Base-by-base conservation (phyloP, 2,329 filamentous ascomycete species). In the Aspergillus fijiensis region DNA sequence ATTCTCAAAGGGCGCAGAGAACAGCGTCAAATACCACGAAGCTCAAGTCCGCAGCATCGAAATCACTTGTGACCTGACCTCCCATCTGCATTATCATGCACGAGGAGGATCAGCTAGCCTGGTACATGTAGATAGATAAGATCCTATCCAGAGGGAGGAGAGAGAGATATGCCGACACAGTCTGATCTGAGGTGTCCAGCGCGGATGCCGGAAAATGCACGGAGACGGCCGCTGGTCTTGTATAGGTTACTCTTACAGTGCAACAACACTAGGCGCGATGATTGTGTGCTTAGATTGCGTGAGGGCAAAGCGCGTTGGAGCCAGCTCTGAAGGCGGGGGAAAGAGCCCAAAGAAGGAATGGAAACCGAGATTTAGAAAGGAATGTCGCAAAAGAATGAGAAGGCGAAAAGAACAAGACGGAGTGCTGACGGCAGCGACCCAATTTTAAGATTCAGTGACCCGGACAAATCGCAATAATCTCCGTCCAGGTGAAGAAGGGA, bases 31-130 rank as follows among this genome's bases (percentile, higher is more conserved):
- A 61, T 70, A 74, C 67, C 69, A 68, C 67, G 61, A 66, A 72
- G 67, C 65, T 72, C 66, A 71, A 66, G 69, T 72, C 66, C 68
- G 66, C 64, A 67, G 67, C 68, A 69, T 70, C 54, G 64, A 71
- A 66, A 66, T 65, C 64, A 63, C 59, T 68, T 67, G 68, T 62
- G 39, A 70, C 68, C 65, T 69, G 67, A 71, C 68, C 70, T 72
- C 68, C 70, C 70, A 74, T 74, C 65, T 68, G 66, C 68, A 70
- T 67, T 64, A 59, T 68, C 59, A 64, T 66, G 63, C 66, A 67
- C 61, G 61, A 67, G 59, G 54, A 65, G 55, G 55, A 58, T 59
- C 56, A 62, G 59, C 49, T 61, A 55, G 62, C 60, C 59, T 55
- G 62, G 60, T 42, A 66, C 62, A 65, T 67, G 49, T 62, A 60